phyloP scores from a whole-genome alignment of 805 yeast genomes.

The Hanseniaspora clermontiae region DNA sequence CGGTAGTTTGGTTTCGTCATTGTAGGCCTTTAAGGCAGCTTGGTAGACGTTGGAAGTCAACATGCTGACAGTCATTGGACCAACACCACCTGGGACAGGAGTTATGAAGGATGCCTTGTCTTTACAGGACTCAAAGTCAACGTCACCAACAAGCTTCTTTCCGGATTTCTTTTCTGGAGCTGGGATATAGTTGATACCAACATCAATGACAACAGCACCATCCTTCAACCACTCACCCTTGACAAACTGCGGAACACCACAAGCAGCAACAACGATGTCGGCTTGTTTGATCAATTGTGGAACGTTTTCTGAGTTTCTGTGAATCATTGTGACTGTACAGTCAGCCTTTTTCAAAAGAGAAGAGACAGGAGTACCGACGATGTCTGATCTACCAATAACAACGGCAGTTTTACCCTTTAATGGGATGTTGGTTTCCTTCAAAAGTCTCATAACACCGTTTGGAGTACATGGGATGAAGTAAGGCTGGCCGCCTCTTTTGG shows the following conservation, averaged over 20 bases:
- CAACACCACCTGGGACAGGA: slow-evolving; percentile 99
- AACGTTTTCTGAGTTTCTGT: slow-evolving; percentile 47
- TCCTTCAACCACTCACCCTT: slow-evolving; percentile 79
- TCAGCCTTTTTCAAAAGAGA: slow-evolving; percentile 54
- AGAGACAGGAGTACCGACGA: slow-evolving; percentile 73
- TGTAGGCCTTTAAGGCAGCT: slow-evolving; percentile 56
- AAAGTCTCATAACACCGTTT: slow-evolving; percentile 57
- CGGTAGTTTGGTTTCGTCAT: slow-evolving; percentile 31
- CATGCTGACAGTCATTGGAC: slow-evolving; percentile 99
- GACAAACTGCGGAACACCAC: slow-evolving; percentile 74
- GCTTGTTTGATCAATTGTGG: slow-evolving; percentile 45
- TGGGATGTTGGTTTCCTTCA: slow-evolving; percentile 43
- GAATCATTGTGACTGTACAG: slow-evolving; percentile 68
- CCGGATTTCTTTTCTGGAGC: slow-evolving; percentile 70
- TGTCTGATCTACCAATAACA: slow-evolving; percentile 73
- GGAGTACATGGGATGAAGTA: slow-evolving; percentile 73
- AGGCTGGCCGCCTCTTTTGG: slow-evolving; percentile 62
- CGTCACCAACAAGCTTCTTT: slow-evolving; percentile 84
- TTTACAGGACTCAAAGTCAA: slow-evolving; percentile 60
- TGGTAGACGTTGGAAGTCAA: slow-evolving; percentile 67
- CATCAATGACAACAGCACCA: slow-evolving; percentile 81
- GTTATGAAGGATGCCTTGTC: slow-evolving; percentile 57
- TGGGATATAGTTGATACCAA: slow-evolving; percentile 81
- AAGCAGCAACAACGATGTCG: slow-evolving; percentile 77
- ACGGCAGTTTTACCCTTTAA: slow-evolving; percentile 64